phyloP scores from a whole-genome alignment of 805 yeast species.

The Zygoascus flipseniorum region DNA sequence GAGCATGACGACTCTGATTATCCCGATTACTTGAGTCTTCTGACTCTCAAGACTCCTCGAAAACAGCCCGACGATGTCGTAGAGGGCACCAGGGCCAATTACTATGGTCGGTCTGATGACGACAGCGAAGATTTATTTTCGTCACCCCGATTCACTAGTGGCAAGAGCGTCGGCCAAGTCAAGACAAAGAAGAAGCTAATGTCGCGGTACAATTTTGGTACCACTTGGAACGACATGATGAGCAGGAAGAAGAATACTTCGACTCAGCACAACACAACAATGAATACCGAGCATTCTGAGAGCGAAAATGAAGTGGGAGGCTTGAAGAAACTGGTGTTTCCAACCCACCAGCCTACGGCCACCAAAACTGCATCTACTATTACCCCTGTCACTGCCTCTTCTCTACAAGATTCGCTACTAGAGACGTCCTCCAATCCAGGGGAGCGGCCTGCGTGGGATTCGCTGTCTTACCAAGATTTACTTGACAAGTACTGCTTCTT shows the following conservation, averaged over 20 bases:
- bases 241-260: not conserved
- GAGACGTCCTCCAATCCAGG: not conserved
- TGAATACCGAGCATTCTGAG: constrained; percentile 1
- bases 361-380: not conserved
- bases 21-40: not conserved
- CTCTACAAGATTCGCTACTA: not conserved
- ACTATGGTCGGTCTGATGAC: constrained; percentile 2
- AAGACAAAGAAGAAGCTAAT: constrained; percentile 14
- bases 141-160: not conserved
- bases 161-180: constrained; percentile 1
- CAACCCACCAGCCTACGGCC: not conserved
- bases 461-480: constrained; percentile 31
- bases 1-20: constrained; percentile 5
- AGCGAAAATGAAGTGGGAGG: constrained; percentile 1
- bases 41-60: not conserved
- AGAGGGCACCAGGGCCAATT: not conserved
- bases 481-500: constrained; percentile 34
- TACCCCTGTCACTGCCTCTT: not conserved
- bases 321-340: constrained; percentile 1
- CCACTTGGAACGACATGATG: constrained; percentile 9
- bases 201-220: constrained; percentile 17
- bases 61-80: not conserved
- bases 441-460: constrained; percentile 25
- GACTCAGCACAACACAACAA: not conserved
- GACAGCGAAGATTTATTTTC: not conserved